Conservation (phyloP, 1,284 basidiomycete species). For the Omphalotus olearius region DNA sequence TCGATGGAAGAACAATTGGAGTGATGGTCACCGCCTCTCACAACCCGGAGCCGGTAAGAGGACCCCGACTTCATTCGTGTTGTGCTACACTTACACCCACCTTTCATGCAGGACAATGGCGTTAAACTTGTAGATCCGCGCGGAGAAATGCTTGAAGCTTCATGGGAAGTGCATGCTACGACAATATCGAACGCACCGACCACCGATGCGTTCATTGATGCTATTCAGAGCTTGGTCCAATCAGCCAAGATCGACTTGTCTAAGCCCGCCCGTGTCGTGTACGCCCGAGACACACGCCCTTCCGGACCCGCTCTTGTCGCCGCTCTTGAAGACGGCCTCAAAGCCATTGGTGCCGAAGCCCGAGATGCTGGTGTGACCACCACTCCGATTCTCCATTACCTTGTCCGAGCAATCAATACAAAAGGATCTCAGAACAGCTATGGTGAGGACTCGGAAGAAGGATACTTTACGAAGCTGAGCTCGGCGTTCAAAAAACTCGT, state of each 20-base stretch:
- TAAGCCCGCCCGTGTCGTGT: slow-evolving; percentile 81
- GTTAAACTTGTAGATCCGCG: slow-evolving; percentile 97
- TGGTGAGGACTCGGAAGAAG: slow-evolving; percentile 81
- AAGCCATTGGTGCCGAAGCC: slow-evolving; percentile 60
- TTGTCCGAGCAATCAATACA: slow-evolving; percentile 89
- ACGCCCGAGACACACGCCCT: slow-evolving; percentile 91
- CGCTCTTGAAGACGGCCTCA: slow-evolving; percentile 83
- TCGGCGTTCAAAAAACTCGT: slow-evolving; percentile 84
- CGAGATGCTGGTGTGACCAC: slow-evolving; percentile 83
- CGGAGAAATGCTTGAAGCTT: slow-evolving; percentile 98
- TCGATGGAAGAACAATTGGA: slow-evolving; percentile 89
- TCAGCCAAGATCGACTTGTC: slow-evolving; percentile 75
- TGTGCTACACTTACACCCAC: slow-evolving; percentile 3
- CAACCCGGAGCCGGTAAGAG: slow-evolving; percentile 86
- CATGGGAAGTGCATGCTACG: slow-evolving; percentile 93
- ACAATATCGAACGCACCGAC: slow-evolving; percentile 82
- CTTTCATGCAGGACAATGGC: slow-evolving; percentile 81
- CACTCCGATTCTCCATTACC: slow-evolving; percentile 95
- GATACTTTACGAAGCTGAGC: slow-evolving; percentile 88
- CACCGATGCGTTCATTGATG: slow-evolving; percentile 68
- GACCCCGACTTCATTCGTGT: slow-evolving; percentile 7
- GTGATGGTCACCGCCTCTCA: slow-evolving; percentile 99
- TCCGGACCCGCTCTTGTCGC: slow-evolving; percentile 81
- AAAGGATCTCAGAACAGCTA: slow-evolving; percentile 73
- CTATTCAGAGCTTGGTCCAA: slow-evolving; percentile 63